Conservation (phyloP, 805 yeast species). For the Kodamaea sagamina region DNA sequence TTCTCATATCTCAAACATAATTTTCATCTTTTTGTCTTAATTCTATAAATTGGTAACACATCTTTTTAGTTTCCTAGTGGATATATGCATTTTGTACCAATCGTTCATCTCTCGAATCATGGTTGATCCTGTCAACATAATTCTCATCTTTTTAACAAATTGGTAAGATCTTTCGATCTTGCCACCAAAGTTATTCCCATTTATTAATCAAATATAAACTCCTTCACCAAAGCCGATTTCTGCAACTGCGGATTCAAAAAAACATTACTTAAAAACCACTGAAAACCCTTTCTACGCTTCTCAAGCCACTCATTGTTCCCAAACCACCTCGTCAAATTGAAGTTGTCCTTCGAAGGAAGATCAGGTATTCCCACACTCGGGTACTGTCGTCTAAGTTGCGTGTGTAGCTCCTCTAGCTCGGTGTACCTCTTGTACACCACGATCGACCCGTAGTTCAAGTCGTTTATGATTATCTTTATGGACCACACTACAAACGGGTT, state of each 20-base stretch:
- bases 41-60: too few relatives aligned
- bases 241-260: constrained; percentile 51
- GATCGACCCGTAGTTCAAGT: constrained; percentile 42
- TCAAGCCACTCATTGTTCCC: constrained; percentile 51
- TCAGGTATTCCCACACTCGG: constrained; percentile 47
- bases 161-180: too few relatives aligned
- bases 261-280: constrained; percentile 58
- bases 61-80: too few relatives aligned
- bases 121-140: too few relatives aligned
- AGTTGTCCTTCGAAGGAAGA: constrained; percentile 54
- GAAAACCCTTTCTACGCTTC: constrained; percentile 55
- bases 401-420: constrained; percentile 57
- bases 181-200: too few relatives aligned
- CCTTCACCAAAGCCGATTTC: constrained; percentile 38
- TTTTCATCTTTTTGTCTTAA: too few relatives aligned
- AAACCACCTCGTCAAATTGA: constrained; percentile 40
- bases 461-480: constrained; percentile 38
- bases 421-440: constrained; percentile 60
- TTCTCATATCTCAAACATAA: too few relatives aligned
- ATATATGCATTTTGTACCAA: too few relatives aligned
- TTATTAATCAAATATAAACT: constrained; percentile 33
- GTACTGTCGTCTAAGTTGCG: constrained; percentile 34
- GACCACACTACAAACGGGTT: constrained; percentile 42
- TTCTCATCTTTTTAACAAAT: too few relatives aligned
- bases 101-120: too few relatives aligned